phyloP scores from a whole-genome alignment of 202 grass and related monocot species.

The Bolboschoenoplectus hybrid region DNA sequence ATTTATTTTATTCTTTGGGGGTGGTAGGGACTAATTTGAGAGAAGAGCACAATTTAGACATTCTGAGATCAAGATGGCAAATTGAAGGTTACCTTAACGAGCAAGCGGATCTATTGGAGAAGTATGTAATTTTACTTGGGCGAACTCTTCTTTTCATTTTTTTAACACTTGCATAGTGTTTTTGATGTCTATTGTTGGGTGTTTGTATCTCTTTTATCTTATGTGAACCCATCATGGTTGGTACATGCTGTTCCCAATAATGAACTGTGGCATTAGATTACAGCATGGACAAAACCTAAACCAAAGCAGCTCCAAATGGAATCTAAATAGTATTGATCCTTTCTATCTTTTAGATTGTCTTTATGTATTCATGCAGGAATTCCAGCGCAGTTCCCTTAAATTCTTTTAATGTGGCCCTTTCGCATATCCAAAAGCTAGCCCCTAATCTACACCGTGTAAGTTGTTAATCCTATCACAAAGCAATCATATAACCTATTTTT shows the following conservation, averaged over 20 bases:
- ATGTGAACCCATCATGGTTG: not conserved
- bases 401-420: constrained; percentile 81
- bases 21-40: constrained; percentile 64
- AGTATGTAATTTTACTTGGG: constrained; percentile 49
- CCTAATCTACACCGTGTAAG: constrained; percentile 93
- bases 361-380: constrained; percentile 59
- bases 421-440: constrained; percentile 75
- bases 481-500: constrained; percentile 16
- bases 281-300: constrained; percentile 2
- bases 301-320: constrained; percentile 32
- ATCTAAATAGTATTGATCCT: constrained; percentile 33
- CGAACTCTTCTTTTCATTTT: constrained; percentile 14
- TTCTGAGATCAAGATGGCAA: constrained; percentile 92
- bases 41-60: constrained; percentile 59
- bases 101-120: constrained; percentile 94
- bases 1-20: constrained; percentile 35
- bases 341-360: constrained; percentile 36
- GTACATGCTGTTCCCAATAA: constrained; percentile 24
- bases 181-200: constrained; percentile 7
- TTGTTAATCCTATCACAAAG: constrained; percentile 34
- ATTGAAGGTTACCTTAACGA: constrained; percentile 93
- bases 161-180: constrained; percentile 20
- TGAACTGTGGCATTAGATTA: constrained; percentile 32
- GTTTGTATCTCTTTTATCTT: constrained; percentile 1
- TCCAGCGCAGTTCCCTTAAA: constrained; percentile 72